Evolutionary conservation across 208 protist genomes (phyloP).

Genomic region (Endotrypanum monterogeii): DNA sequence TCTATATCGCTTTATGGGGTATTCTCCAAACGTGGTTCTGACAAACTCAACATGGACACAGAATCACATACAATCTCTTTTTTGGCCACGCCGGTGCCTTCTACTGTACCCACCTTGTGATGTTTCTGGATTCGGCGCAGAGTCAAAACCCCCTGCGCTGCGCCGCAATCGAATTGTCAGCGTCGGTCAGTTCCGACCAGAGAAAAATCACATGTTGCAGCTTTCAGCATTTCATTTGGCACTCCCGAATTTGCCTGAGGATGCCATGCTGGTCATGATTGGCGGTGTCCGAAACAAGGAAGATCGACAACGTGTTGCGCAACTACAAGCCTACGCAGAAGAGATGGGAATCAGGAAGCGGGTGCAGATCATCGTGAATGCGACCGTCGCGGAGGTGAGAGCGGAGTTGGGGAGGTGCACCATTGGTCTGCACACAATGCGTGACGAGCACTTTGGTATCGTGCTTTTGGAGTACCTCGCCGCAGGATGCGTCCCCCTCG

Average conservation of each 20-base stretch:
- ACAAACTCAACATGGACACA: conserved; percentile 98
- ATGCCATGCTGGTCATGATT: conserved; percentile 81
- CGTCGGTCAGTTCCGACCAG: conserved; percentile 96
- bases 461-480: conserved; percentile 98
- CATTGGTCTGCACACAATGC: conserved; percentile 98
- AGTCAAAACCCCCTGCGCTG: conserved; percentile 31
- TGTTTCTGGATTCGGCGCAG: conserved; percentile 43
- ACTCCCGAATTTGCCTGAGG: conserved; percentile 35
- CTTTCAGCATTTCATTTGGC: conserved; percentile 82
- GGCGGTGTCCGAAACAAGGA: conserved; percentile 82
- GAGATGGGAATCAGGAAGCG: conserved; percentile 56
- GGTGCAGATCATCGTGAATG: conserved; percentile 71
- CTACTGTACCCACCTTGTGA: conserved; percentile 95
- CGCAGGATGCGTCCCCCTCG: conserved; percentile 90
- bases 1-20: conserved; percentile 90
- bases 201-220: conserved; percentile 98
- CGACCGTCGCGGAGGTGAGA: conserved; percentile 50
- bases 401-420: conserved; percentile 46
- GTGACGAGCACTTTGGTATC: conserved; percentile 99
- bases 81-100: conserved; percentile 39
- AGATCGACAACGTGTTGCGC: conserved; percentile 72
- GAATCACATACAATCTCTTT: conserved; percentile 91
- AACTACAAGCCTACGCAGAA: conserved; percentile 41
- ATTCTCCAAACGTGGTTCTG: conserved; percentile 81
- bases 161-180: conserved; percentile 88